Base-by-base conservation (phyloP, 1,284 basidiomycete genomes). In the Schizophyllum amplum region DNA sequence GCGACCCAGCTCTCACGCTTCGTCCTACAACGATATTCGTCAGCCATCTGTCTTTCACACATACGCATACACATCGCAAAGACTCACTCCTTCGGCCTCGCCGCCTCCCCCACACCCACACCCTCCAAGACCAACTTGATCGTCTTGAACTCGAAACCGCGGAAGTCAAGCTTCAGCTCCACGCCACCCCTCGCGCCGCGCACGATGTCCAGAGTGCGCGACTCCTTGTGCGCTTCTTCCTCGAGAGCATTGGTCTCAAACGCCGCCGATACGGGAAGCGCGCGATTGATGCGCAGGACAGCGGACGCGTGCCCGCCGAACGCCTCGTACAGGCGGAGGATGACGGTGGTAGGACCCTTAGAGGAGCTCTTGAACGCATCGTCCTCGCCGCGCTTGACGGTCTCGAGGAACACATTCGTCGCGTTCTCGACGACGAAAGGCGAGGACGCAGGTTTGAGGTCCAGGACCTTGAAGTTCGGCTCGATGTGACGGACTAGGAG, bases 321-420 rank as follows among this genome's bases (percentile, higher is more conserved):
- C 4, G 92, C 92, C 68, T 99, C 96, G 71, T 95, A 98, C 25
- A 98, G 65, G 5, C 95, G 80, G 49, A 97, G 72, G 4, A 98
- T 76, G 59, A 98, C 72, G 0, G 84, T 88, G 47, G 75, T 74
- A 1, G 65, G 66, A 17, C 76, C 72, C 6, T 71, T 68, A 56
- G 74, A 70, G 24, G 73, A 67, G 23, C 75, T 74, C 47, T 69
- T 71, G 61, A 86, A 84, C 23, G 83, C 76, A 65, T 97, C 94
- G 58, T 91, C 83, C 65, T 98, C 94, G 20, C 93, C 94, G 46
- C 95, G 87, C 72, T 99, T 99, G 71, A 98, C 76, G 4, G 95
- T 98, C 70, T 98, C 96, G 9, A 98, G 76, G 68, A 96, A 78
- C 22, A 98, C 84, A 66, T 95, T 94, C 4, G 77, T 76, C 1